A percentile compares a stretch with the other conserved stretches of the same genome.
Conservation (phyloP, 257 asterid species). For the Fraxinus cuspidata region DNA sequence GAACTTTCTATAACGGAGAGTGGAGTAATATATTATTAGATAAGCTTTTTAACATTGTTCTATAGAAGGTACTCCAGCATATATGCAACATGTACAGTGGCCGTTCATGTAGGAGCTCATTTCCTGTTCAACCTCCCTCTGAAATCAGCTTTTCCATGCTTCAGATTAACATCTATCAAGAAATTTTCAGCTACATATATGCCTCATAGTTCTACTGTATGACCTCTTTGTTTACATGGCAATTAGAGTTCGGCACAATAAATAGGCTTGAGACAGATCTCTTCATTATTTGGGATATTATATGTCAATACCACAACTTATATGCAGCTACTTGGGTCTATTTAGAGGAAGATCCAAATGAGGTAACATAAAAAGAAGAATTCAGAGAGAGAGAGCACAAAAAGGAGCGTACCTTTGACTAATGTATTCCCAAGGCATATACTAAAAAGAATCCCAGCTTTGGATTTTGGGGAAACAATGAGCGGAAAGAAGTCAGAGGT, state of each 20-base stretch:
- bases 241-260: not conserved
- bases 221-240: conserved; percentile 2
- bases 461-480: conserved; percentile 73
- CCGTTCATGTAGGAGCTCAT: not conserved
- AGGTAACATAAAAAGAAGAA: not conserved
- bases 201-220: conserved; percentile 12
- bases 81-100: not conserved
- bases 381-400: conserved; percentile 17
- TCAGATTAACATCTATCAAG: not conserved
- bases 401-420: conserved; percentile 44
- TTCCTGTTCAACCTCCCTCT: not conserved
- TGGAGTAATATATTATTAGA: not conserved
- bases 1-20: not conserved
- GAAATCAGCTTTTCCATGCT: conserved; percentile 7
- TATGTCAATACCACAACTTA: conserved; percentile 5
- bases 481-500: conserved; percentile 78
- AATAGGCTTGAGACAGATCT: conserved; percentile 9
- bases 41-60: not conserved
- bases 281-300: conserved; percentile 18
- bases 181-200: not conserved
- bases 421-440: conserved; percentile 55
- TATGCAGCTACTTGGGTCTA: not conserved
- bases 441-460: conserved; percentile 81
- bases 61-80: not conserved
- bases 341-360: conserved; percentile 2